Base-by-base conservation (phyloP, 768 basidiomycete species). In the Termitomyces sp. region DNA sequence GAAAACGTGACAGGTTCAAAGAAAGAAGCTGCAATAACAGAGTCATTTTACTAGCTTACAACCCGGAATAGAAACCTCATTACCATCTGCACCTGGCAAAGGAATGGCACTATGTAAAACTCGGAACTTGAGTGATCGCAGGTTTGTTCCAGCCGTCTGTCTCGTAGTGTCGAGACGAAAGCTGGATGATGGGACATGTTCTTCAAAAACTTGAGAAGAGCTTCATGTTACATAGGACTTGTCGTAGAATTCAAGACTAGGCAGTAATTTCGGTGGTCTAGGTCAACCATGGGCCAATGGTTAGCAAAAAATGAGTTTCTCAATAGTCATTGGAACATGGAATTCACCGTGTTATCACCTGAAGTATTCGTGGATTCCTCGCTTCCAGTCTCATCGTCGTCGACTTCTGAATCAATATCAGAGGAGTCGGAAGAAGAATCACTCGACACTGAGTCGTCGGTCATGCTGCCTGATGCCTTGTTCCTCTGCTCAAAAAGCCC, bases 401-500 rank as follows among this genome's bases (percentile, higher is more conserved):
- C 50, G 6, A 7, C 7, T n/a, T 28, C 55, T 22, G 58, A 56
- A 45, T 76, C 76, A 28, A 74, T 70, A 54, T 70, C 71, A 48
- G 65, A 68, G 28, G 74, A 75, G 18, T 74, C 74, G 7, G 65
- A 67, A 22, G 70, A 72, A 4, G 58, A 59, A 7, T 53, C 55
- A 33, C 20, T 32, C 12, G 66, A 58, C 15, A 32, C 35, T 13
- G 55, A 49, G 24, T 68, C 68, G 57, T 74, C 74, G 35, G 35
- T 32, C 9, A n/a, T 11, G n/a, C 13, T 55, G 4, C 32, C 42
- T 16, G 58, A 8, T 13, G 32, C 60, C 66, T 38, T 35, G 7
- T 69, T 64, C 16, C 72, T 72, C 46, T 79, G 74, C 68, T 85
- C 83, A 63, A 86, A 86, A 8, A 88, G 75, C 13, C 86, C 87